Evolutionary conservation across 2,329 filamentous ascomycete species (phyloP), one percentile per base, ranked within the genome.

Genomic region (Neurospora crassa): DNA sequence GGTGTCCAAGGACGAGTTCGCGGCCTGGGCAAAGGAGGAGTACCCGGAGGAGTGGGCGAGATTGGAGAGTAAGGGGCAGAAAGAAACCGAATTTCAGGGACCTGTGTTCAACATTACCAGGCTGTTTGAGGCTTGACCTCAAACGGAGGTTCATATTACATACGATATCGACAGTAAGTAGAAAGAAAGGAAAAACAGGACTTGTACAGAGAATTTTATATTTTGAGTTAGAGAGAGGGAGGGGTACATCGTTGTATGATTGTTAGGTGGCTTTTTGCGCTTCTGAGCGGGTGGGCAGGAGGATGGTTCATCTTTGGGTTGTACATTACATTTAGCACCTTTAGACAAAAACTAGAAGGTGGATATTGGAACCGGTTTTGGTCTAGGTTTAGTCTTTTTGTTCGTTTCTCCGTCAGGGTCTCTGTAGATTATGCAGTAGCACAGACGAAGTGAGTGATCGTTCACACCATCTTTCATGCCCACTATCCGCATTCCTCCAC

Each of bases 41-140:
- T 93, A 92, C 79, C 89, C 91, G 0, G 83, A 87, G 11, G 81
- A 87, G 6, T 97, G 93, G 94, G 82, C 81, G 12, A 85, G 90
- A 75, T 79, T 97, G 72, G 85, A 88, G 75, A 83, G 83, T 74
- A 82, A 85, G 71, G 85, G 87, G 34, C 82, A 81, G 76, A 82
- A 78, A 72, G 78, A 80, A 74, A 83, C 83, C 69, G 78, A 81
- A 68, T 37, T 34, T 16, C 80, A 82, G 42, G 84, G 83, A 71
- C 77, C 81, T 71, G 81, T 83, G 74, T 88, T 87, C 79, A 86
- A 83, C 76, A 79, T 88, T 71, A 77, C 79, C 67, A 82, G 86
- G 72, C 80, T 81, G 72, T 79, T 86, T 77, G 84, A 82, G 77
- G 83, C 84, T 76, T 86, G 79, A 83, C 74, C n/a, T 63, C 67